Evolutionary conservation across 2,329 filamentous ascomycete genomes (phyloP), one percentile per base, ranked within the genome.

Genomic region (Hypoxylon sp.): DNA sequence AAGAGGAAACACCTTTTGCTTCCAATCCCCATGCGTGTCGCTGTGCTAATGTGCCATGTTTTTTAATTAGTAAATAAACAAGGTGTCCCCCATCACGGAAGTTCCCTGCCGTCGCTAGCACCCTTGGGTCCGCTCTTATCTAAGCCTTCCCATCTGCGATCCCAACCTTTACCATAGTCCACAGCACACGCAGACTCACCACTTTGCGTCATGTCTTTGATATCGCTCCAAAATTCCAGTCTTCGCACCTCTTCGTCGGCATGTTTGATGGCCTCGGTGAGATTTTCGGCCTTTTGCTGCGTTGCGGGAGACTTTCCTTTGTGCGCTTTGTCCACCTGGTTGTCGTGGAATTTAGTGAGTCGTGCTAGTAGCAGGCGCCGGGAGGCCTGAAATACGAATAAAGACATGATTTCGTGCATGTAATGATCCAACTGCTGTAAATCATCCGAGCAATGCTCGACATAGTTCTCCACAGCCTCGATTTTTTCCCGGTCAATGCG

Each of bases 401-500:
- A 84, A 0, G 89, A 85, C 93, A 97, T 94, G 72, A 97, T 92
- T 48, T 93, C 89, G 60, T 93, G 91, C 85, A 97, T 95, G 77
- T 90, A 85, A 60, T 91, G 86, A 67, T 91, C 86, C 19, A 99
- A 82, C 67, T 93, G 91, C 59, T 86, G 85, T 28, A 98, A 82
- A 73, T 98, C 93, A 23, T 92, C 89, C 5, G 88, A 88, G 19
- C 89, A 92, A 58, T 96, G 85, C 45, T 89, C 83, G n/a, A 98
- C 83, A 76, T 97, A 99, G 68, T 88, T 92, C 74, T 91, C 89
- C 21, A 98, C 86, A 0, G 91, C 90, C 67, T 95, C 91, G 64
- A 97, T 89, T 82, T 96, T 98, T 81, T 98, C 95, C 34, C 96
- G 88, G 77, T 99, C 96, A 72, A 99, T 93, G 6, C 90, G 87